Base-by-base conservation (phyloP, 2,329 filamentous ascomycete species). In the Leptographium galeiforme region DNA sequence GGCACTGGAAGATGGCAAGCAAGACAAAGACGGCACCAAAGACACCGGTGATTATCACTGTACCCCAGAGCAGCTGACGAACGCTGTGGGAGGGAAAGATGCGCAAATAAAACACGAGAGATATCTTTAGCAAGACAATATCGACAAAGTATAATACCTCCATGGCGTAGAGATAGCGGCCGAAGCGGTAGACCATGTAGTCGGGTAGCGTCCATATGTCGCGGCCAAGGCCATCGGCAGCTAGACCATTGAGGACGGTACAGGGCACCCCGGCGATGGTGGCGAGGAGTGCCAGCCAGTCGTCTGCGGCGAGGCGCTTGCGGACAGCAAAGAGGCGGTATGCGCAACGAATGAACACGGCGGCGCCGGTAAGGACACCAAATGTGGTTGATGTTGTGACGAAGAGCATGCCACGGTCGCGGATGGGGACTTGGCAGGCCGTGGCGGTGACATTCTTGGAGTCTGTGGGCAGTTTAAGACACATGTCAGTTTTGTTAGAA, bases 101-200 rank as follows among this genome's bases (percentile, higher is more conserved):
- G 50, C 74, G 70, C 6, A 76, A 63, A 58, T 78, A 79, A 62
- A 81, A 78, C 58, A 75, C 67, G 1, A 80, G 66, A 0, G 75
- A 69, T 7, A 76, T 61, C 57, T 79, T 77, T 11, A 76, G 65
- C 36, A 76, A 62, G 2, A 70, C 64, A 13, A 75, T 62, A 13
- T 71, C 63, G 3, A 63, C 52, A 59, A 78, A 75, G 61, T 79
- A 77, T n/a, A 76, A 45, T 50, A 64, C 57, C 18, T 58, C 57
- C 58, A 68, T 64, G 56, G 67, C 59, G 57, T 71, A 76, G 32
- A 76, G 70, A 57, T 62, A 68, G 30, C 65, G 63, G 6, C 68
- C 62, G 33, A 78, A 73, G 1, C 61, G 59, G 19, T 68, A 72
- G 50, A 79, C 68, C 18, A 67, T 58, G 1, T 67, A 59, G 1